These are phyloP conservation scores for Vitis hybrid DNA, from an alignment of 177 flowering plant species.

Conservation along the genomic window DNA sequence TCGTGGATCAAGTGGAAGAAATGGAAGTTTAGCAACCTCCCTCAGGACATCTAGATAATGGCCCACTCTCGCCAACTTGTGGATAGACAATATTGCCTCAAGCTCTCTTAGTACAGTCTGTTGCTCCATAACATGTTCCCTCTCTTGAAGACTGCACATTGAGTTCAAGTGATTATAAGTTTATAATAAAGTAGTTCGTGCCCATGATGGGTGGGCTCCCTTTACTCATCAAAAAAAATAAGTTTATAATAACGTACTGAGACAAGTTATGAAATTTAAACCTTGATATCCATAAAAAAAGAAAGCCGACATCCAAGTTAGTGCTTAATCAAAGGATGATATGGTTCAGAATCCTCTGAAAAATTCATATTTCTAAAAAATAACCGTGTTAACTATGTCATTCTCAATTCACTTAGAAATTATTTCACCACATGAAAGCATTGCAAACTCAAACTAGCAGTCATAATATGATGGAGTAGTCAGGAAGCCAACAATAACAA, in stretches of 20 bases:
- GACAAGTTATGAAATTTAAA: neutral
- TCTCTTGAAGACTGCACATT: conserved; percentile 70
- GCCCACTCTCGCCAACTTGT: conserved; percentile 64
- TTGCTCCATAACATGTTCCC: conserved; percentile 72
- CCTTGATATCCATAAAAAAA: neutral
- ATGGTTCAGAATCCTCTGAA: neutral
- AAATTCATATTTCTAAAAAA: neutral
- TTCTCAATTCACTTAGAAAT: no score
- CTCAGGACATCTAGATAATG: conserved; percentile 74
- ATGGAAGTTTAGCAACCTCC: conserved; percentile 77
- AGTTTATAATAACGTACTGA: neutral
- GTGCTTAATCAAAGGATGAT: neutral
- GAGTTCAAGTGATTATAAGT: conserved; percentile 4
- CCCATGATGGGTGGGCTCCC: no score
- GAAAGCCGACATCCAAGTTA: neutral
- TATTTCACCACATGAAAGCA: no score
- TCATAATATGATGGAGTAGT: no score
- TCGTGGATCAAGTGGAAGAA: conserved; percentile 90
- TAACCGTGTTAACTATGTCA: no score
- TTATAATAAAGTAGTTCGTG: no score
- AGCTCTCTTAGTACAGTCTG: conserved; percentile 81
- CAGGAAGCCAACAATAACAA: no score
- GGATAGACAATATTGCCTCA: conserved; percentile 74
- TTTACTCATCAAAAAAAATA: no score
- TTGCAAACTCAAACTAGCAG: no score